Conservation (phyloP, 176 grass and related monocot genomes). For the Secale cereale region DNA sequence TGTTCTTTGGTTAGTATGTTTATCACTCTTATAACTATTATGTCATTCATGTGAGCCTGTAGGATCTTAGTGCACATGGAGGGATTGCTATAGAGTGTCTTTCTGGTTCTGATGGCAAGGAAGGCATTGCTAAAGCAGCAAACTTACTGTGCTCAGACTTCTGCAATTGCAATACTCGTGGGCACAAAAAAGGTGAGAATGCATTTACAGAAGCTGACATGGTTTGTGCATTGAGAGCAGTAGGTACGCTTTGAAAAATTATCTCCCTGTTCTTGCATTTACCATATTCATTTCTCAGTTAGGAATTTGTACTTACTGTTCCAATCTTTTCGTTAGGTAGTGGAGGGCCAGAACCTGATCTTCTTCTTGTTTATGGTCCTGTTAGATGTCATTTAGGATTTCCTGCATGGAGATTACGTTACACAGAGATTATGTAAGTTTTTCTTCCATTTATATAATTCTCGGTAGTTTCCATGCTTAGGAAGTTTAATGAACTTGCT, state of each 20-base stretch:
- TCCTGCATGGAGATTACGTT: conserved; percentile 77
- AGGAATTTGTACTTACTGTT: conserved; percentile 14
- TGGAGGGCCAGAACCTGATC: conserved; percentile 61
- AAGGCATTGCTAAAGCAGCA: conserved; percentile 73
- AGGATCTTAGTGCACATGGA: conserved; percentile 40
- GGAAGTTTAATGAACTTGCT: background rate
- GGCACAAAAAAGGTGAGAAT: background rate
- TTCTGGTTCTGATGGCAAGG: conserved; percentile 75
- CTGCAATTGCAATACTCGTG: conserved; percentile 19
- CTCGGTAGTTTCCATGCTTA: background rate
- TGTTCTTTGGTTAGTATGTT: background rate
- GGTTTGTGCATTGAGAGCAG: conserved; percentile 44
- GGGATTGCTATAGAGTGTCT: conserved; percentile 58
- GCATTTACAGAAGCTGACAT: conserved; percentile 55
- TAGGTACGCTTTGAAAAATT: conserved; percentile 40
- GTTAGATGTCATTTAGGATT: conserved; percentile 84
- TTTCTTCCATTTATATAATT: background rate
- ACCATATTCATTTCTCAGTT: background rate
- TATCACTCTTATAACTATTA: conserved; percentile 15
- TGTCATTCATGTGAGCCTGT: conserved; percentile 22
- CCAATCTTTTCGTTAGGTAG: conserved; percentile 41
- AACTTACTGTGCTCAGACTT: conserved; percentile 52
- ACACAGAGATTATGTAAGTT: conserved; percentile 78
- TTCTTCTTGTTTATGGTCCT: conserved; percentile 74
- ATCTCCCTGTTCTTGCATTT: background rate